A percentile compares a stretch with the other conserved stretches of the same genome.
These are phyloP conservation scores for Graphiopsis chlorocephala DNA, from an alignment of 2,329 filamentous ascomycete genomes.

Conservation along the genomic window DNA sequence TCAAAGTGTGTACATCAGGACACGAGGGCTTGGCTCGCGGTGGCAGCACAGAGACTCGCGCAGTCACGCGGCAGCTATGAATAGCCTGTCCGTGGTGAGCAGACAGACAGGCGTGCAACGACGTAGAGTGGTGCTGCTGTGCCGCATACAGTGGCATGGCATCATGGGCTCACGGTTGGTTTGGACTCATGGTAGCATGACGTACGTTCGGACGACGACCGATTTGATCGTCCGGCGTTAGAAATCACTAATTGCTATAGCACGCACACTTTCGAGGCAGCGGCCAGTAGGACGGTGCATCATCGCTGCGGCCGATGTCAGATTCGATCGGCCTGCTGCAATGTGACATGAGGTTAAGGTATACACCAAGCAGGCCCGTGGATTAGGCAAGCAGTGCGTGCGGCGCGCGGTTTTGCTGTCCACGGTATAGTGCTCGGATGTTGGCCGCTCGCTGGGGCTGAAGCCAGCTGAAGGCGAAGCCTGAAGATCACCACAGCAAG, in stretches of 20 bases:
- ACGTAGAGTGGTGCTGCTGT: background rate
- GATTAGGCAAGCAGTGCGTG: slow-evolving; percentile 12
- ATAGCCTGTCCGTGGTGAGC: slow-evolving; percentile 4
- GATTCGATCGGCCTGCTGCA: slow-evolving; percentile 12
- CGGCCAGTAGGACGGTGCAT: background rate
- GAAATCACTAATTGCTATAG: background rate
- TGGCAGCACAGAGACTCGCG: background rate
- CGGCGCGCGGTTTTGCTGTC: slow-evolving; percentile 6
- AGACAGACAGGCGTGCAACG: background rate
- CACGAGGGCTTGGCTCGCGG: slow-evolving; percentile 4
- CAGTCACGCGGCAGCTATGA: slow-evolving; percentile 14
- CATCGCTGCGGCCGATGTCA: slow-evolving; percentile 8
- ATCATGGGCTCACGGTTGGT: too few relatives aligned
- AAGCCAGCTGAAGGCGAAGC: slow-evolving; percentile 14
- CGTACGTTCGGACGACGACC: slow-evolving; percentile 4
- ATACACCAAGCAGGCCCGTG: slow-evolving; percentile 3
- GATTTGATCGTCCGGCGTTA: background rate
- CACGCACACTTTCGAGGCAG: background rate
- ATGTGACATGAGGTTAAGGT: slow-evolving; percentile 7
- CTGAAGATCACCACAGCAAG: slow-evolving; percentile 6
- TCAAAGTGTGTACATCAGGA: slow-evolving; percentile 1
- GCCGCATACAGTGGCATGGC: background rate
- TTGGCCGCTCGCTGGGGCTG: slow-evolving; percentile 8
- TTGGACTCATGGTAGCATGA: slow-evolving; percentile 6
- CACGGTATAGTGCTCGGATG: slow-evolving; percentile 9